phyloP scores from a whole-genome alignment of 441 rosid species.

The Cnidoscolus chayamansa region DNA sequence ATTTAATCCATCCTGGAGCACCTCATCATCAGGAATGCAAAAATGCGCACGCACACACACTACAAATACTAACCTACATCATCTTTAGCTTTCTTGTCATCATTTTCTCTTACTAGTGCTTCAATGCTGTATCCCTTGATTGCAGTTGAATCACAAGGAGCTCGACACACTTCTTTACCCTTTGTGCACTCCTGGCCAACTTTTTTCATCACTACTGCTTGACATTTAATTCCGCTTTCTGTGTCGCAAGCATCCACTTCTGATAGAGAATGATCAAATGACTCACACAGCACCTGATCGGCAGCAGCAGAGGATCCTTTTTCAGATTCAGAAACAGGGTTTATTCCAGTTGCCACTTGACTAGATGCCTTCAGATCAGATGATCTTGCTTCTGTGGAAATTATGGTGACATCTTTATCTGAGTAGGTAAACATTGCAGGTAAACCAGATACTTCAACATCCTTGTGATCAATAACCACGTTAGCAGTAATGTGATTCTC shows the following conservation, averaged over 20 bases:
- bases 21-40: not conserved
- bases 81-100: constrained; percentile 29
- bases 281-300: constrained; percentile 23
- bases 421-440: constrained; percentile 21
- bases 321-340: constrained; percentile 26
- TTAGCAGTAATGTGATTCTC: constrained; percentile 21
- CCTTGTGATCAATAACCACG: constrained; percentile 32
- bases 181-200: constrained; percentile 31
- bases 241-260: constrained; percentile 34
- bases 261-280: constrained; percentile 33
- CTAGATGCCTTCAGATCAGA: constrained; percentile 32
- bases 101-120: constrained; percentile 34
- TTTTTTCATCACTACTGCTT: constrained; percentile 23
- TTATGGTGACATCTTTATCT: constrained; percentile 25
- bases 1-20: not conserved
- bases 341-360: constrained; percentile 29
- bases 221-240: constrained; percentile 32
- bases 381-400: constrained; percentile 29
- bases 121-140: constrained; percentile 33
- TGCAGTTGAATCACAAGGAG: constrained; percentile 30
- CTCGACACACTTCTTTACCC: constrained; percentile 30
- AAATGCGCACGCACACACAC: not conserved
- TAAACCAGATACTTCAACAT: constrained; percentile 33
- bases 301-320: constrained; percentile 30
- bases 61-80: constrained; percentile 46